These are phyloP conservation scores for Mallotus nudiflorus DNA, from an alignment of 345 rosid species.

Conservation along the genomic window DNA sequence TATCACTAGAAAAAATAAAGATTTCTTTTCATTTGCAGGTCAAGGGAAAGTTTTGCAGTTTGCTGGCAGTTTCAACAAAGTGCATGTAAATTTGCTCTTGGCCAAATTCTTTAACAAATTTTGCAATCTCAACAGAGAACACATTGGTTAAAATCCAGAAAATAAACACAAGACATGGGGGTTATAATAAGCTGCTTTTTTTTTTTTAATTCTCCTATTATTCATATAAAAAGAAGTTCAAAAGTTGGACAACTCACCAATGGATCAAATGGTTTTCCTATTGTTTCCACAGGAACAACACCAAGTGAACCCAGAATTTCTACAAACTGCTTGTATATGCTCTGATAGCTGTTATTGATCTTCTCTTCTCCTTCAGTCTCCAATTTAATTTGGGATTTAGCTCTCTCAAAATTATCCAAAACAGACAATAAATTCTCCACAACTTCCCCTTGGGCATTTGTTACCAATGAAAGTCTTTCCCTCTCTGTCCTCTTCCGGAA, in stretches of 20 bases:
- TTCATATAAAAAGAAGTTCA: slow-evolving; percentile 12
- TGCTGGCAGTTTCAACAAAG: neutral
- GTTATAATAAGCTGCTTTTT: too few relatives aligned
- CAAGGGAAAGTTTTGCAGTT: neutral
- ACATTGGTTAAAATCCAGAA: neutral
- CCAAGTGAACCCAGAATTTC: slow-evolving; percentile 80
- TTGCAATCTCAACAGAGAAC: neutral
- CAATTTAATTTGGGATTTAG: slow-evolving; percentile 78
- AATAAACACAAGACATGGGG: neutral
- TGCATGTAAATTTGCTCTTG: neutral
- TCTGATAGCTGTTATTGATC: slow-evolving; percentile 86
- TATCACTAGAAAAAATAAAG: neutral
- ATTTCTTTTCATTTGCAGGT: neutral
- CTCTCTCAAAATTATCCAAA: slow-evolving; percentile 95
- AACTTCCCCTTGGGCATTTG: slow-evolving; percentile 93
- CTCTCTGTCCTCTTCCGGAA: slow-evolving; percentile 91
- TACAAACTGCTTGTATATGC: slow-evolving; percentile 82
- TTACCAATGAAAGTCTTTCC: slow-evolving; percentile 75
- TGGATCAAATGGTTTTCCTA: slow-evolving; percentile 89
- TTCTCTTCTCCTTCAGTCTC: slow-evolving; percentile 91
- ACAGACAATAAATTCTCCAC: slow-evolving; percentile 77
- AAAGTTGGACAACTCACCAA: slow-evolving; percentile 59
- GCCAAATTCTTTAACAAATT: neutral
- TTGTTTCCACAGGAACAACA: slow-evolving; percentile 78
- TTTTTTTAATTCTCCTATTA: too few relatives aligned